Conservation (phyloP, 345 rosid species). For the Xanthoceras sorbifolium region DNA sequence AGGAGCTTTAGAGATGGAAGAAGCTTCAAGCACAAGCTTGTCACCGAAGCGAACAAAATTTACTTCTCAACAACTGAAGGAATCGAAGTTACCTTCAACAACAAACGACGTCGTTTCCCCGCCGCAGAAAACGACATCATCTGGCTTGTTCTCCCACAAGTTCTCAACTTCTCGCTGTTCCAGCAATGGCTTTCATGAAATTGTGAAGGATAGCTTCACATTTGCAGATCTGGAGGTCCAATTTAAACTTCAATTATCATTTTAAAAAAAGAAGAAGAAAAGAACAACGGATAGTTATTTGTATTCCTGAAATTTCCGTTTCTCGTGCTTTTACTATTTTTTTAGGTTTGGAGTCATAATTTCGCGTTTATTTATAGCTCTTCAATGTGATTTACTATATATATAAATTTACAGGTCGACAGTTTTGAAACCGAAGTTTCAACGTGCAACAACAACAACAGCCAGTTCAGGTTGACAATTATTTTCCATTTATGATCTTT, state of each 20-base stretch:
- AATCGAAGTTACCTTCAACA: background rate
- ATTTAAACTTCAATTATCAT: background rate
- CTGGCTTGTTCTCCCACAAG: background rate
- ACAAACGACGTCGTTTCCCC: background rate
- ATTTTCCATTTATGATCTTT: conserved; percentile 4
- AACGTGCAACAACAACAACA: conserved; percentile 32
- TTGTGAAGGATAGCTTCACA: background rate
- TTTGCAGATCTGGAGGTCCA: conserved; percentile 19
- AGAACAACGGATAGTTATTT: background rate
- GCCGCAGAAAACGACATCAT: background rate
- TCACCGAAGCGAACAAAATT: background rate
- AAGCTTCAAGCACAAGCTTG: conserved; percentile 3
- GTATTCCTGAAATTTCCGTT: background rate
- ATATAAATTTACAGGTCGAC: conserved; percentile 30
- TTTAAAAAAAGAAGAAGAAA: background rate
- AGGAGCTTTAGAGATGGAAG: background rate
- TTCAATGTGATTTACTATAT: background rate
- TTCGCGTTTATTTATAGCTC: conserved; percentile 3
- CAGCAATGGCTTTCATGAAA: background rate
- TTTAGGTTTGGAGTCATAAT: background rate
- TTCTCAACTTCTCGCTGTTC: conserved; percentile 4
- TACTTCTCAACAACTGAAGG: conserved; percentile 2
- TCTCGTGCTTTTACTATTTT: conserved; percentile 14
- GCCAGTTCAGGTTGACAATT: conserved; percentile 30
- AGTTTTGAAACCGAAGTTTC: conserved; percentile 46